Evolutionary conservation across 148 eudicot species (phyloP).

Genomic region (Tetragonia tetragonoides): DNA sequence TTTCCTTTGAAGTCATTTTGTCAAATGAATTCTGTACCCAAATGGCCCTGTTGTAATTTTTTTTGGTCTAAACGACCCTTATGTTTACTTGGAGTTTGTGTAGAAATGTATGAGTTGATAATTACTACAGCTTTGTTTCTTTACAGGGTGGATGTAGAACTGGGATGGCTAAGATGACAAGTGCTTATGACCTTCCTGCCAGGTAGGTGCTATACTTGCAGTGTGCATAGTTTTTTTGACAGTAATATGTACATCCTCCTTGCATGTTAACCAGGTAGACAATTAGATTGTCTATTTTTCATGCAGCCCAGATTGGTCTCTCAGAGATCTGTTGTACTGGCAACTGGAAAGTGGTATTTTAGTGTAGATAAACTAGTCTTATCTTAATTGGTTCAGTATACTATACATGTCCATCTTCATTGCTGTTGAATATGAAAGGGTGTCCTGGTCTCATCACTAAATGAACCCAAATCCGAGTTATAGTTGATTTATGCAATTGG

Average conservation of each 20-base stretch:
- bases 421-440: neutral
- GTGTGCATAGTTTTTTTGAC: neutral
- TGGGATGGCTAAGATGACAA: constrained; percentile 97
- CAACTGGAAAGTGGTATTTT: neutral
- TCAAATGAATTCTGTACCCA: neutral
- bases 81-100: neutral
- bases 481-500: constrained; percentile 8
- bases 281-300: neutral
- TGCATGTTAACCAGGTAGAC: neutral
- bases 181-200: constrained; percentile 95
- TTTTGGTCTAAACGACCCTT: neutral
- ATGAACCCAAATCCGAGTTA: neutral
- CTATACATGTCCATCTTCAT: neutral
- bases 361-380: neutral
- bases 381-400: neutral
- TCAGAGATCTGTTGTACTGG: neutral
- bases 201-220: constrained; percentile 45
- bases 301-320: neutral
- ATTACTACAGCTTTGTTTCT: constrained; percentile 19
- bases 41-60: too few species aligned
- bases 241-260: neutral
- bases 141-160: constrained; percentile 98
- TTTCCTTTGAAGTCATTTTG: neutral
- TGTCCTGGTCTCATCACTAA: neutral
- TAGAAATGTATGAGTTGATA: neutral